Evolutionary conservation across 192 early-diverging fungal genomes (phyloP).

Genomic region (Backusella luteola): DNA sequence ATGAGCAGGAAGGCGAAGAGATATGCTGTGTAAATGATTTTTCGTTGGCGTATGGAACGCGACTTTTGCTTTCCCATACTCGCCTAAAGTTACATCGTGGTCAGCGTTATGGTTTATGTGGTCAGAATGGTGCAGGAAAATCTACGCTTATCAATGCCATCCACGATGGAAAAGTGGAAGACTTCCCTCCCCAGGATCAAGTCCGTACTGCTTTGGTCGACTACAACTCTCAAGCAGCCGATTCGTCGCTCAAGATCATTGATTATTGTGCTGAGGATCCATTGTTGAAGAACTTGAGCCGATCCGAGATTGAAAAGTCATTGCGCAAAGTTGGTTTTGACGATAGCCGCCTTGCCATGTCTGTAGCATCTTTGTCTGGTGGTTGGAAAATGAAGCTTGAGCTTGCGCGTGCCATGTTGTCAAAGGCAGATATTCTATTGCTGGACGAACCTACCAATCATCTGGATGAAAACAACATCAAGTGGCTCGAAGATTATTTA

Average conservation of each 20-base stretch:
- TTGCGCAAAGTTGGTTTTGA: slow-evolving; percentile 65
- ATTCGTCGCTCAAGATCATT: slow-evolving; percentile 57
- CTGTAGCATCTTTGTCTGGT: slow-evolving; percentile 70
- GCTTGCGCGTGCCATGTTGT: slow-evolving; percentile 76
- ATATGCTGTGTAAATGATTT: slow-evolving; percentile 64
- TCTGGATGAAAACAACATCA: slow-evolving; percentile 75
- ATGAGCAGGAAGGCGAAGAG: slow-evolving; percentile 51
- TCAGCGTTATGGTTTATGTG: slow-evolving; percentile 77
- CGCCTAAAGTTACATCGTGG: slow-evolving; percentile 63
- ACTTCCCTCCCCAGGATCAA: slow-evolving; percentile 70
- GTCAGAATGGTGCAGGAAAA: slow-evolving; percentile 79
- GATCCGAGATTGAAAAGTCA: slow-evolving; percentile 38
- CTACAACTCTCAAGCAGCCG: slow-evolving; percentile 65
- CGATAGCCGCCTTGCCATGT: slow-evolving; percentile 48
- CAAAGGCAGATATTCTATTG: slow-evolving; percentile 85
- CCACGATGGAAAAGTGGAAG: slow-evolving; percentile 73
- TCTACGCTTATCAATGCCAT: slow-evolving; percentile 83
- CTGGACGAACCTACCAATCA: slow-evolving; percentile 95
- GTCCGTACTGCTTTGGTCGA: slow-evolving; percentile 77
- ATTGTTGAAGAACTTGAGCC: slow-evolving; percentile 47
- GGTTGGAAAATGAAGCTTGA: slow-evolving; percentile 91
- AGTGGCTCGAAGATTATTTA: slow-evolving; percentile 78
- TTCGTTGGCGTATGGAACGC: slow-evolving; percentile 75
- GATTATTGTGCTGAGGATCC: slow-evolving; percentile 60
- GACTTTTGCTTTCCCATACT: slow-evolving; percentile 70